Conservation (phyloP, 805 yeast genomes). For the Yamadazyma sp. region DNA sequence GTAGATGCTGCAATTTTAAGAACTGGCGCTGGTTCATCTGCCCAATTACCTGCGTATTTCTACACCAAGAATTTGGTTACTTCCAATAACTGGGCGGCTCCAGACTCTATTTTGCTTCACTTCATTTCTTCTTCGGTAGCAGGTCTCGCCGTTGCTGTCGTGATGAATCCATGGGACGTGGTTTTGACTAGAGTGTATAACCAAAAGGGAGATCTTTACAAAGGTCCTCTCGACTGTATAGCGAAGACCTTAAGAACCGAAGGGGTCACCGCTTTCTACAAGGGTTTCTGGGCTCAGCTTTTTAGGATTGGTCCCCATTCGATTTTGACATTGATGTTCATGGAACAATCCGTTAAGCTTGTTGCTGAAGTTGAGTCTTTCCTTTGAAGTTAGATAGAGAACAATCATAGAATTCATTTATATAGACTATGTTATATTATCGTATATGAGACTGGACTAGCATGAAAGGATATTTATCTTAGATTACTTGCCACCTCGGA, state of each 20-base stretch:
- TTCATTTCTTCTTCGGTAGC: constrained; percentile 71
- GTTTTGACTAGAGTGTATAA: constrained; percentile 92
- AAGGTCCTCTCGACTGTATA: constrained; percentile 87
- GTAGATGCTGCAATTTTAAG: constrained; percentile 92
- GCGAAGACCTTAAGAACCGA: constrained; percentile 77
- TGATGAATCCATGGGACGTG: constrained; percentile 98
- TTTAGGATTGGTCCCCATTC: constrained; percentile 95
- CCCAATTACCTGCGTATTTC: constrained; percentile 89
- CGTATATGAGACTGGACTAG: too few species aligned
- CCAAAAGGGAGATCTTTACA: constrained; percentile 84
- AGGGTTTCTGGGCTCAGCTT: constrained; percentile 93
- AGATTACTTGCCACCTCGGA: too few species aligned
- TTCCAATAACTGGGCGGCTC: constrained; percentile 50
- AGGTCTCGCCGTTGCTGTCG: constrained; percentile 90
- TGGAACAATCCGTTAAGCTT: constrained; percentile 90
- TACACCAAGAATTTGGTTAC: constrained; percentile 65
- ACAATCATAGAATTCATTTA: constrained; percentile 2
- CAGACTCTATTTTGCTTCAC: constrained; percentile 67
- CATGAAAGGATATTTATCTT: too few species aligned
- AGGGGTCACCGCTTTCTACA: constrained; percentile 86
- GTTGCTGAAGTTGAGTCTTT: constrained; percentile 31
- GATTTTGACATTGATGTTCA: constrained; percentile 80
- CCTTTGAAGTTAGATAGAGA: constrained; percentile 5
- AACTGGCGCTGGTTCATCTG: constrained; percentile 95
- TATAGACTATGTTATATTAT: constrained; percentile 2